phyloP scores from a whole-genome alignment of 352 stramenopile genomes.

The Phytophthora pistaciae region DNA sequence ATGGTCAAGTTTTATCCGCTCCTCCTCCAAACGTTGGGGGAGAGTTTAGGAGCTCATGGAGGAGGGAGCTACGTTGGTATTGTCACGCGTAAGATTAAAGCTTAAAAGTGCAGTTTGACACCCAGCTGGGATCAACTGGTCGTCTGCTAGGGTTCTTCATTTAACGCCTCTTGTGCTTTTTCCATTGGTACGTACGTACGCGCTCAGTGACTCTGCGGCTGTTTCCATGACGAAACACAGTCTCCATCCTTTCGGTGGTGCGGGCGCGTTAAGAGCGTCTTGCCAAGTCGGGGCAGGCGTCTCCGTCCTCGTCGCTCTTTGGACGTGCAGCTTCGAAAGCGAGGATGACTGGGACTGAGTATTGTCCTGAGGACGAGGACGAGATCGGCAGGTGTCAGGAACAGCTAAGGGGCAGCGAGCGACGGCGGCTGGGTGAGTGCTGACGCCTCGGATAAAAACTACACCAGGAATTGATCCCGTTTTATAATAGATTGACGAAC shows the following conservation, averaged over 20 bases:
- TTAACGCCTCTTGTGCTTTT: not conserved
- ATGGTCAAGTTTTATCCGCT: not conserved
- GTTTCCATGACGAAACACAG: conserved; percentile 3
- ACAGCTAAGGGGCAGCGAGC: not conserved
- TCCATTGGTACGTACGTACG: not conserved
- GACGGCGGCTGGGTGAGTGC: not conserved
- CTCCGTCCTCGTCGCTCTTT: not conserved
- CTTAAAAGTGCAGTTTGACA: not conserved
- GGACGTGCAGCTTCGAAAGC: not conserved
- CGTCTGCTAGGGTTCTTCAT: not conserved
- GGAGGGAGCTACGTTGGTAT: not conserved
- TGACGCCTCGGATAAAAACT: conserved; percentile 1
- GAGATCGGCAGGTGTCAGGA: not conserved
- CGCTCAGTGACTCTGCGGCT: not conserved
- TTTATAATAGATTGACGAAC: not conserved
- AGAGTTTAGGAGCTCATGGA: too few relatives aligned
- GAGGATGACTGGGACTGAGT: not conserved
- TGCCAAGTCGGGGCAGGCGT: not conserved
- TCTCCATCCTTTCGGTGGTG: not conserved
- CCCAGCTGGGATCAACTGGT: conserved; percentile 3
- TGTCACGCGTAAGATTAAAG: not conserved
- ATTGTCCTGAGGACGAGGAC: conserved; percentile 6
- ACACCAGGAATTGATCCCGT: not conserved
- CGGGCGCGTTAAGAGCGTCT: not conserved
- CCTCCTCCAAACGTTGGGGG: not conserved